These are phyloP conservation scores for Dalbergia cochinchinensis DNA, from an alignment of 306 rosid genomes.

Conservation along the genomic window DNA sequence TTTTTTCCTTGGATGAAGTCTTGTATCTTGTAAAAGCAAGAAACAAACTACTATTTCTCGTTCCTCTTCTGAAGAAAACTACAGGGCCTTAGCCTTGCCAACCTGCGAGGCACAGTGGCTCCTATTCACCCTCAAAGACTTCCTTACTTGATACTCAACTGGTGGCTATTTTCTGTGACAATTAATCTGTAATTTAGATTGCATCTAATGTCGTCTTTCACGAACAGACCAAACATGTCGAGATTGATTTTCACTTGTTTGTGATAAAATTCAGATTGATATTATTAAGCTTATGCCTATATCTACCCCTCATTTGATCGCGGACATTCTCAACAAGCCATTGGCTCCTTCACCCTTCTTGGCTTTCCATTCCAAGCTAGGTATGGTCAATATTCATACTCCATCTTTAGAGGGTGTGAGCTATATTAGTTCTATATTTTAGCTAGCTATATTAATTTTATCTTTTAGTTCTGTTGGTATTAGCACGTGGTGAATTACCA, in stretches of 20 bases:
- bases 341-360: too few species aligned
- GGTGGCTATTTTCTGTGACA: not conserved
- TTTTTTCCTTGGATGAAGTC: not conserved
- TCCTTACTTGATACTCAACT: accelerated
- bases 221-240: not conserved
- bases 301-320: too few species aligned
- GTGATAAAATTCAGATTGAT: not conserved
- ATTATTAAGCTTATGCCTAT: too few species aligned
- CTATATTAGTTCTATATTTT: too few species aligned
- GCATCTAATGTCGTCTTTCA: not conserved
- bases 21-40: not conserved
- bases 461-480: too few species aligned
- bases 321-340: too few species aligned
- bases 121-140: not conserved
- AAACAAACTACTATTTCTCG: not conserved
- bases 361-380: too few species aligned
- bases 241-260: not conserved
- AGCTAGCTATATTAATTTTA: too few species aligned
- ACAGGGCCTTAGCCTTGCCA: not conserved
- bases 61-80: not conserved
- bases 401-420: too few species aligned
- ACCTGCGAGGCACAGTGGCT: too few species aligned
- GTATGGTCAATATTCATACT: too few species aligned
- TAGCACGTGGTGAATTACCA: too few species aligned
- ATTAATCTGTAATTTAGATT: not conserved